Evolutionary conservation across 306 rosid genomes (phyloP).

Genomic region (Ammopiptanthus mongolicus): DNA sequence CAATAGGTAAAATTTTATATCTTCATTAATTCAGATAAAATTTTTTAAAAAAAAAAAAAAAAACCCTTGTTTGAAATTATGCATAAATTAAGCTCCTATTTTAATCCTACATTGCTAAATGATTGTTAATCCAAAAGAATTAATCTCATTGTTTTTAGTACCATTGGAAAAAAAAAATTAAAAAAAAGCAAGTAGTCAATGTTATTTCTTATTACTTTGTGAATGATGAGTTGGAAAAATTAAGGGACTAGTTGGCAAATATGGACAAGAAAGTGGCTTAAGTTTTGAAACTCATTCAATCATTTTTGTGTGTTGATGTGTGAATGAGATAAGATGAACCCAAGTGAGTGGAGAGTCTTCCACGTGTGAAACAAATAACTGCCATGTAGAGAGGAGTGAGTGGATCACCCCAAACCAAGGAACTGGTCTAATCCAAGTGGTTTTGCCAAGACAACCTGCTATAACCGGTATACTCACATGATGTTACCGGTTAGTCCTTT

Average conservation of each 20-base stretch:
- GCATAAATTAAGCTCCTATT: not conserved
- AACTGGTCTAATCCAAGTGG: conserved; percentile 63
- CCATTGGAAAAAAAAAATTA: too few relatives aligned
- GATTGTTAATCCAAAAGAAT: not conserved
- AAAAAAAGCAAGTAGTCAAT: not conserved
- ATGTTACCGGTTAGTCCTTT: conserved; percentile 28
- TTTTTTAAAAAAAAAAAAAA: not conserved
- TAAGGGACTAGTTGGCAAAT: not conserved
- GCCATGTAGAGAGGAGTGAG: conserved; percentile 31
- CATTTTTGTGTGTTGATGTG: conserved; percentile 1
- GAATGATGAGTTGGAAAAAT: not conserved
- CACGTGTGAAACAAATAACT: conserved; percentile 50
- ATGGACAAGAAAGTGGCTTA: not conserved
- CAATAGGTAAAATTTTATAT: not conserved
- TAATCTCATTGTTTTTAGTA: too few relatives aligned
- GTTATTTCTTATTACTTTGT: not conserved
- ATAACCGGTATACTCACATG: conserved; percentile 32
- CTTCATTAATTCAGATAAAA: not conserved
- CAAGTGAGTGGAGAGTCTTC: conserved; percentile 38
- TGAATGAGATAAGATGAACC: conserved; percentile 48
- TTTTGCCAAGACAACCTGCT: conserved; percentile 33
- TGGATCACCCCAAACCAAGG: conserved; percentile 51
- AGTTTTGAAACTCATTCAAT: conserved; percentile 13
- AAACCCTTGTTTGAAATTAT: not conserved
- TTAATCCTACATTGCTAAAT: not conserved